Evolutionary conservation across 176 grass and related monocot species (phyloP).

Genomic region (Lolium multiflorum): DNA sequence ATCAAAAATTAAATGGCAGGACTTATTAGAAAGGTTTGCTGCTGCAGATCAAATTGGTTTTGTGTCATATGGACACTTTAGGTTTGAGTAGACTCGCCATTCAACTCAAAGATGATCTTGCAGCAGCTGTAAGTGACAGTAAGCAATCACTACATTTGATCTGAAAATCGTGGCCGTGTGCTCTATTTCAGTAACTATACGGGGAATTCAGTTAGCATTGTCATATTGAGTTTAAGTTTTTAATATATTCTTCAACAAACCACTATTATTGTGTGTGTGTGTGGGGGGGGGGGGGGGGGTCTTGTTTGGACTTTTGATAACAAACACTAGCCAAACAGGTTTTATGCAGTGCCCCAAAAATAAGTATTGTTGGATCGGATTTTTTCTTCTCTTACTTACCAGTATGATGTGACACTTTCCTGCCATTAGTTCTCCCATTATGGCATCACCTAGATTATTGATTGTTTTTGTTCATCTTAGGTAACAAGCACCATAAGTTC

Average conservation of each 20-base stretch:
- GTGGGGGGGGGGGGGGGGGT: no score
- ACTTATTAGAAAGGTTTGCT: no score
- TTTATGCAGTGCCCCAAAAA: not conserved
- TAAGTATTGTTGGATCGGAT: not conserved
- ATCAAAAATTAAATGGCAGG: no score
- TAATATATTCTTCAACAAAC: slow-evolving; percentile 11
- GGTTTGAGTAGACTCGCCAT: no score
- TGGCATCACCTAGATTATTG: not conserved
- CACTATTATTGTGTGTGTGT: not conserved
- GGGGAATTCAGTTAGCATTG: not conserved
- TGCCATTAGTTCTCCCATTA: slow-evolving; percentile 1
- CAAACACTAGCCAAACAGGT: not conserved
- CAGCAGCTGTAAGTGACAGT: slow-evolving; percentile 69
- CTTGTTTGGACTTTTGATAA: slow-evolving; percentile 4
- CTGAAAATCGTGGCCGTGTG: not conserved
- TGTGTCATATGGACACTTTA: no score
- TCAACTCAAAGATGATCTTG: slow-evolving; percentile 81
- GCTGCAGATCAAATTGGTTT: no score
- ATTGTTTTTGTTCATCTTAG: slow-evolving; percentile 43
- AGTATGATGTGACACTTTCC: slow-evolving; percentile 23
- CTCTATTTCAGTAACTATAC: slow-evolving; percentile 4
- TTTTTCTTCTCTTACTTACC: slow-evolving; percentile 5
- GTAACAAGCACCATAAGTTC: slow-evolving; percentile 77
- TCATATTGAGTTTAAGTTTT: slow-evolving; percentile 5
- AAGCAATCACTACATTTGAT: not conserved